Evolutionary conservation across 129 eudicot species (phyloP), one percentile per base, ranked within the genome.

Genomic region (Lactuca saligna): DNA sequence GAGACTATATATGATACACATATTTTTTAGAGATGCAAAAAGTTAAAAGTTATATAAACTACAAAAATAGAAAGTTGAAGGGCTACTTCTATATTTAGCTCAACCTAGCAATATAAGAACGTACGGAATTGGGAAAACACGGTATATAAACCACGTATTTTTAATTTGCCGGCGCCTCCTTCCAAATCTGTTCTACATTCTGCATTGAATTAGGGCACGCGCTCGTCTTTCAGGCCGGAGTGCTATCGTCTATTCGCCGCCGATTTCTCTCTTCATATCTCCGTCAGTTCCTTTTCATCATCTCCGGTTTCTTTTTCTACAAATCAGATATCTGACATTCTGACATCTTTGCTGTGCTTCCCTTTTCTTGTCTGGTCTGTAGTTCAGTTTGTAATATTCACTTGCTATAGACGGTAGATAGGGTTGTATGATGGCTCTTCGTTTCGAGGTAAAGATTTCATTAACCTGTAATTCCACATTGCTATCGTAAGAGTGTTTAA

Each of bases 391-490:
- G 16, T 14, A 35, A 15, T 25, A 54, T 31, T 31, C 65, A 14
- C 17, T 53, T 15, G 67, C n/a, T 61, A 71, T 59, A 54, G 48
- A 44, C 3, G 50, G 64, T 25, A 33, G 16, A 57, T 12, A 39
- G 12, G 41, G 46, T 59, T 54, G 54, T 14, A 49, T 32, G 17
- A 88, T 88, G 96, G 96, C 96, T 55, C 91, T 88, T 65, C 91
- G 88, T 8, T 88, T 88, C 67, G 91, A 88, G 91, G 91, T 88
- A 65, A 9, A 17, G 5, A 15, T 39, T 68, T 57, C 7, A 66
- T 62, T 35, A 4, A 49, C 1, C 2, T 39, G 17, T 57, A 7
- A 20, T 13, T 57, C 31, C 17, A 31, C 33, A 33, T 74, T 65
- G 12, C 62, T 38, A 29, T 38, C 20, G 15, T 17, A 17, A 17